Evolutionary conservation across 371 early-diverging fungal genomes (phyloP), one percentile per base, ranked within the genome.

Genomic region (Mucor sp.): DNA sequence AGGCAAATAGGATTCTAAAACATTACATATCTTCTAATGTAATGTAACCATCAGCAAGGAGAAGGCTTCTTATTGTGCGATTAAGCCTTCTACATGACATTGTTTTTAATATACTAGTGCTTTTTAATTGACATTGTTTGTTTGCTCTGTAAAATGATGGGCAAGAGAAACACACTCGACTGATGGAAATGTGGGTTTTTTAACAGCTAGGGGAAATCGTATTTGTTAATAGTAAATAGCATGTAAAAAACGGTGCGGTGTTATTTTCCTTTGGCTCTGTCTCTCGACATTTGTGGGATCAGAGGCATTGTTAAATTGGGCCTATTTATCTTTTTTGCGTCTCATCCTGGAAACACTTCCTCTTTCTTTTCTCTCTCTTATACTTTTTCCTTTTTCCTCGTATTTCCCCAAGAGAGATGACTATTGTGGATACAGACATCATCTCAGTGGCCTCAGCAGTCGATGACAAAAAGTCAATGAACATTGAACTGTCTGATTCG

Each of bases 381-480:
- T 11, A 53, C 19, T 37, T 21, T 56, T 41, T 55, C 23, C 55
- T 9, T 30, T 55, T 60, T 60, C 32, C 39, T 11, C 30, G 6
- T 4, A 41, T 58, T 27, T 65, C 30, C 14, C 0, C 21, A 23
- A 50, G 21, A 14, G 37, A 28, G 15, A 68, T 68, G 68, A 68
- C 68, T 28, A 62, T 68, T 39, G 57, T 58, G 25, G 68, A 62
- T 32, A 48, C 62, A 33, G 67, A 67, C 44, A 61, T 62, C 23
- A 56, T 67, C 8, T 44, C 67, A 44, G 61, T 62, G 1, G 44
- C 61, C 3, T 30, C 68, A 15, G 41, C 9, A 33, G 11, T 64
- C 5, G 62, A 43, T 25, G 67, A 67, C 11, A 67, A 62, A 44
- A 67, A 67, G 33, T 8, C 44, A 30, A n/a, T 43, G 6, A 47